A percentile compares a stretch with the other conserved stretches of the same genome.
phyloP scores from a whole-genome alignment of 2,329 filamentous ascomycete genomes.

The Cucurbitaria berberidis region DNA sequence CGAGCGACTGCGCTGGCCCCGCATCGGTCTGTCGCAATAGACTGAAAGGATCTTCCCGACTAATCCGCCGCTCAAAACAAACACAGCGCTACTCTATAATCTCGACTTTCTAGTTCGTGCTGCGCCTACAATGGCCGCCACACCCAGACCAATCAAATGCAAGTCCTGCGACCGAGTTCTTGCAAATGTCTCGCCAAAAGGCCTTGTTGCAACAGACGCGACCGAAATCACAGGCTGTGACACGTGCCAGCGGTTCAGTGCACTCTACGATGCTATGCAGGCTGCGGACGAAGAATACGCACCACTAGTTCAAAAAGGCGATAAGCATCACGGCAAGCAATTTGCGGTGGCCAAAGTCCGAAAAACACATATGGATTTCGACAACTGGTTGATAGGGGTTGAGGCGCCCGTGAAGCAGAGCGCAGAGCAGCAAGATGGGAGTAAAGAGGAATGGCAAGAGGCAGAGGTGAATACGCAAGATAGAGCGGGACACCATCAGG shows the following conservation, averaged over 20 bases:
- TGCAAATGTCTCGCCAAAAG: slow-evolving; percentile 13
- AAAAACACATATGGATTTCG: slow-evolving; percentile 24
- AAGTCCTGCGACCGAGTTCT: slow-evolving; percentile 16
- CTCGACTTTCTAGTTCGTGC: not conserved
- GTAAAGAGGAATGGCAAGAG: not conserved
- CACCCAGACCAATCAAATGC: slow-evolving; percentile 8
- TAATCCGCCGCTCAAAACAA: not conserved
- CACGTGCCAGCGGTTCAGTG: slow-evolving; percentile 23
- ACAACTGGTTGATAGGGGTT: slow-evolving; percentile 34
- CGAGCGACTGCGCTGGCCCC: not conserved
- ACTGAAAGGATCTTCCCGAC: not conserved
- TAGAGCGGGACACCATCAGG: slow-evolving; percentile 1
- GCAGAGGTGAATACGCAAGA: not conserved
- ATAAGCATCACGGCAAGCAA: slow-evolving; percentile 15
- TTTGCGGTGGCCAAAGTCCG: slow-evolving; percentile 20
- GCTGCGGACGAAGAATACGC: slow-evolving; percentile 20
- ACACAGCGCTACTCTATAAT: not conserved
- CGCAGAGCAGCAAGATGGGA: not conserved
- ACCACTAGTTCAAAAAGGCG: slow-evolving; percentile 14
- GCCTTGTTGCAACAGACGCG: slow-evolving; percentile 10
- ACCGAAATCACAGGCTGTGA: slow-evolving; percentile 15
- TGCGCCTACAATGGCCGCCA: not conserved
- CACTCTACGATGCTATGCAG: slow-evolving; percentile 19
- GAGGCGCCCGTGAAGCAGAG: slow-evolving; percentile 13
- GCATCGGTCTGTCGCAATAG: not conserved